Conservation (phyloP, 2,329 filamentous ascomycete species). For the Botrytis hyacinthi region DNA sequence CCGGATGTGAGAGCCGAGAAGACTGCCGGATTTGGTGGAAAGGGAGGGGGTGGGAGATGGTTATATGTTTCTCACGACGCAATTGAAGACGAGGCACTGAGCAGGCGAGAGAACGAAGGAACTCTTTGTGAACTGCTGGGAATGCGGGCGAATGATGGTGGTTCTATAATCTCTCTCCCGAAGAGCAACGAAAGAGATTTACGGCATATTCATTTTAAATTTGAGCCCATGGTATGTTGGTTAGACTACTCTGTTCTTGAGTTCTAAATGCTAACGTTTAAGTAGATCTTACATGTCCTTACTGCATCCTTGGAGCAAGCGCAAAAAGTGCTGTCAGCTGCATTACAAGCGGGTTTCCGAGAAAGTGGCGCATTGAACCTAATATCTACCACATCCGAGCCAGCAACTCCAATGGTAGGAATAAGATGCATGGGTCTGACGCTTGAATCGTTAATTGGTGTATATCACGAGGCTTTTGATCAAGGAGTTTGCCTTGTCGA, state of each 20-base stretch:
- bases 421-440: constrained; percentile 79
- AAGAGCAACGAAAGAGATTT: constrained; percentile 13
- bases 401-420: constrained; percentile 70
- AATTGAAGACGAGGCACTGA: constrained; percentile 41
- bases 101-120: constrained; percentile 29
- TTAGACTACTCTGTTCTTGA: neutral
- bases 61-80: constrained; percentile 84
- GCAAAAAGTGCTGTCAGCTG: constrained; percentile 71
- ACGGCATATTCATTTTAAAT: constrained; percentile 80
- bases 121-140: constrained; percentile 41
- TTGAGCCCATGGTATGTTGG: constrained; percentile 81
- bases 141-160: constrained; percentile 39
- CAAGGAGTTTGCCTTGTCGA: constrained; percentile 53
- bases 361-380: constrained; percentile 83
- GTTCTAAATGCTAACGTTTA: neutral
- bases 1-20: constrained; percentile 34
- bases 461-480: constrained; percentile 44
- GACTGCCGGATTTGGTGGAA: constrained; percentile 64
- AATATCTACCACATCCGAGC: constrained; percentile 37
- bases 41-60: constrained; percentile 82
- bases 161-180: too few species aligned
- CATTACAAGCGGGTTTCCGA: constrained; percentile 78
- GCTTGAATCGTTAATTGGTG: constrained; percentile 78
- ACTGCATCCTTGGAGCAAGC: constrained; percentile 73
- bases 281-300: constrained; percentile 83